These are phyloP conservation scores for Apiospora rasikravindrae DNA, from an alignment of 2,329 filamentous ascomycete genomes.

Conservation along the genomic window DNA sequence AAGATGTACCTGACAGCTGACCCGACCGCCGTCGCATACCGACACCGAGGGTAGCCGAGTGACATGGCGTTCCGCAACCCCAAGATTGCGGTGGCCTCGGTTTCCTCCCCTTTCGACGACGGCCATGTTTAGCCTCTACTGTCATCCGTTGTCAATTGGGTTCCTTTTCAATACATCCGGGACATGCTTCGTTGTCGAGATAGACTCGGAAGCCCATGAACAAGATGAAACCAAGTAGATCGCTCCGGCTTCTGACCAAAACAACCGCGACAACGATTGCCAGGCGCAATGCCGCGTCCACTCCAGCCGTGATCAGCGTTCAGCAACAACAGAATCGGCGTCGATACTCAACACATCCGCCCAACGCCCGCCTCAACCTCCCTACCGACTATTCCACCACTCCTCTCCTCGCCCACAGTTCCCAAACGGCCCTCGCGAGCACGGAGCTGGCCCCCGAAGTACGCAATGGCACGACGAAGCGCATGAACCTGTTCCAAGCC, in stretches of 20 bases:
- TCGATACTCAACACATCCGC: conserved; percentile 60
- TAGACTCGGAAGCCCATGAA: background rate
- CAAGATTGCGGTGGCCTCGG: background rate
- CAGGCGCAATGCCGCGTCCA: conserved; percentile 16
- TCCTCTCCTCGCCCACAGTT: conserved; percentile 79
- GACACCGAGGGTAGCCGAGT: conserved; percentile 12
- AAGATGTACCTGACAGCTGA: conserved; percentile 9
- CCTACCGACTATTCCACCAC: conserved; percentile 87
- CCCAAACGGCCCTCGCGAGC: conserved; percentile 72
- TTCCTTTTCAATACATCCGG: background rate
- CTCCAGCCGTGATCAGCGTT: background rate
- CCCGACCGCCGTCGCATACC: conserved; percentile 10
- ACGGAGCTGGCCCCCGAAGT: conserved; percentile 72
- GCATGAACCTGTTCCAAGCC: conserved; percentile 92
- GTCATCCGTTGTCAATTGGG: background rate
- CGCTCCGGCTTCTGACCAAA: conserved; percentile 30
- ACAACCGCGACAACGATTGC: conserved; percentile 27
- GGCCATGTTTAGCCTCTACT: conserved; percentile 1
- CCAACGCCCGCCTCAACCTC: conserved; percentile 75
- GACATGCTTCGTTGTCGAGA: background rate
- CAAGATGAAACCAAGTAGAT: conserved; percentile 16
- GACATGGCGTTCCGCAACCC: background rate
- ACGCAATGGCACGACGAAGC: conserved; percentile 74
- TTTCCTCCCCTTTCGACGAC: background rate
- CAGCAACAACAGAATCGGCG: conserved; percentile 25